Conservation (phyloP, 805 yeast genomes). For the Starmerella stigmatis region DNA sequence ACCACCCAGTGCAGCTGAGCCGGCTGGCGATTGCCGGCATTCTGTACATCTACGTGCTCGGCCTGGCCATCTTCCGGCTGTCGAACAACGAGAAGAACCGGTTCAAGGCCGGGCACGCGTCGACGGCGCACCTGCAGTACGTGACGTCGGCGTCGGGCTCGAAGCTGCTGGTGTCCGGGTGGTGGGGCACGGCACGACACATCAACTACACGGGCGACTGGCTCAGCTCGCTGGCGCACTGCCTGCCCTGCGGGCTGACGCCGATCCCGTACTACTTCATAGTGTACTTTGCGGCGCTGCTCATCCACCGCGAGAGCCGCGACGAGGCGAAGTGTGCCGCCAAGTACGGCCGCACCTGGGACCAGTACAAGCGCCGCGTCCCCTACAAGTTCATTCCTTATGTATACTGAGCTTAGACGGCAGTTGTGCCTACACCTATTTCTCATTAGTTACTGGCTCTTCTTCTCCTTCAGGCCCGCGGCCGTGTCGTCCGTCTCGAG, state of each 20-base stretch:
- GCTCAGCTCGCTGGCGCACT: conserved; percentile 85
- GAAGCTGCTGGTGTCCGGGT: conserved; percentile 73
- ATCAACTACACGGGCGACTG: conserved; percentile 94
- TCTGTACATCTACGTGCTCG: conserved; percentile 42
- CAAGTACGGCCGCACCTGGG: conserved; percentile 84
- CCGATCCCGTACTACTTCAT: conserved; percentile 84
- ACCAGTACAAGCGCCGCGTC: conserved; percentile 63
- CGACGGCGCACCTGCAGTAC: conserved; percentile 48
- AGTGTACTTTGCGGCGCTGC: conserved; percentile 66
- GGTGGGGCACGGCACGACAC: conserved; percentile 94
- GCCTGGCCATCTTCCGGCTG: conserved; percentile 73
- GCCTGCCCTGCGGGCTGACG: conserved; percentile 73
- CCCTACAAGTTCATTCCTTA: conserved; percentile 89
- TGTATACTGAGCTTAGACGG: conserved; percentile 48
- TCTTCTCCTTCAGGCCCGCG: conserved; percentile 10
- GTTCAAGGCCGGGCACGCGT: conserved; percentile 68
- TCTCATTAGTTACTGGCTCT: conserved; percentile 5
- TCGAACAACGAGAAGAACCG: conserved; percentile 77
- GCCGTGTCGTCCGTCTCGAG: conserved; percentile 39
- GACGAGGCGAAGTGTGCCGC: conserved; percentile 84
- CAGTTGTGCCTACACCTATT: neutral
- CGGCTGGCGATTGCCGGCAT: conserved; percentile 34
- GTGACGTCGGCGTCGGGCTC: conserved; percentile 71
- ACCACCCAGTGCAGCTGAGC: conserved; percentile 51
- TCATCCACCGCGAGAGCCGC: conserved; percentile 79